Conservation (phyloP, 2,329 filamentous ascomycete genomes). For the Ophiostoma populinum region DNA sequence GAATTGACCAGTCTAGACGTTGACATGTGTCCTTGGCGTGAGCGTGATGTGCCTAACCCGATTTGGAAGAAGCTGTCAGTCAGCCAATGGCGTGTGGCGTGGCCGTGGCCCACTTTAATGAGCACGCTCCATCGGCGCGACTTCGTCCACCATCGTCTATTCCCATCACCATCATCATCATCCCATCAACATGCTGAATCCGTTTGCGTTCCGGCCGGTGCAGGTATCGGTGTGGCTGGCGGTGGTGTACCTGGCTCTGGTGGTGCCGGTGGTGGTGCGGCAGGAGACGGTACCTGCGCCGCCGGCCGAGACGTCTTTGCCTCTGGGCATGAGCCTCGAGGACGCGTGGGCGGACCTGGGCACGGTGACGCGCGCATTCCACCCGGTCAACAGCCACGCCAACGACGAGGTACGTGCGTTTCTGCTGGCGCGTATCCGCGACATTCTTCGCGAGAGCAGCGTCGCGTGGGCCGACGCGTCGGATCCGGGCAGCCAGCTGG, state of each 20-base stretch:
- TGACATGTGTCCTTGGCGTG: too few relatives aligned
- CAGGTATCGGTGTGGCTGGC: slow-evolving; percentile 70
- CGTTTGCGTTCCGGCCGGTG: slow-evolving; percentile 60
- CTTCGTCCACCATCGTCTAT: not conserved
- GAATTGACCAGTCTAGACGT: too few relatives aligned
- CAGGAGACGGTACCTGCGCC: slow-evolving; percentile 60
- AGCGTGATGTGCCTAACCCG: too few relatives aligned
- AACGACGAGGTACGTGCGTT: slow-evolving; percentile 71
- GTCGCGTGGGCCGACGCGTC: slow-evolving; percentile 28
- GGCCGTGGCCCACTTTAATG: too few relatives aligned
- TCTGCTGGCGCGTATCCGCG: slow-evolving; percentile 51
- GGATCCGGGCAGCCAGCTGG: not conserved
- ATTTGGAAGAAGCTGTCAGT: too few relatives aligned
- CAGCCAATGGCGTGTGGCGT: too few relatives aligned
- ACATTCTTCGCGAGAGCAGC: slow-evolving; percentile 48
- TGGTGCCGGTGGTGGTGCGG: slow-evolving; percentile 53
- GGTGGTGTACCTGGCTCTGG: slow-evolving; percentile 58
- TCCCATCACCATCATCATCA: slow-evolving; percentile 4
- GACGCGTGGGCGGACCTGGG: slow-evolving; percentile 79
- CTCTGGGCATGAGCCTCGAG: slow-evolving; percentile 57
- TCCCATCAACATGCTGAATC: slow-evolving; percentile 22
- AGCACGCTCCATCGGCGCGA: too few relatives aligned
- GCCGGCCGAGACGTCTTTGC: slow-evolving; percentile 30
- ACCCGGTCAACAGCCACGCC: slow-evolving; percentile 72
- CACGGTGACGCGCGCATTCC: slow-evolving; percentile 54